phyloP scores from a whole-genome alignment of 2,329 filamentous ascomycete genomes.

The Canariomyces notabilis region DNA sequence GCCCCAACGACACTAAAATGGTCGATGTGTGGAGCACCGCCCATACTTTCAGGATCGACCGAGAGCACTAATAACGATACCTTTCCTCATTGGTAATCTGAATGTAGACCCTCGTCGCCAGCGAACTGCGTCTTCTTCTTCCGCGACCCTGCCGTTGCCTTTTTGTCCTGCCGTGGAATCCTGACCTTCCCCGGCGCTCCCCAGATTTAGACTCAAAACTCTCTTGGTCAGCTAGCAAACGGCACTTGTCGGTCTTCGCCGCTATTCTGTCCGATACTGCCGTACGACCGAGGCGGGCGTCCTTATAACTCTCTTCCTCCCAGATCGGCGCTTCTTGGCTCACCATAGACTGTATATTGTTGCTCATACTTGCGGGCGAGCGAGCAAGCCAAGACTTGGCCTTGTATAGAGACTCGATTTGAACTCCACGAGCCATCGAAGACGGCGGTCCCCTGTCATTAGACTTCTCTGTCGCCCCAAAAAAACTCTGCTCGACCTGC shows the following conservation, averaged over 20 bases:
- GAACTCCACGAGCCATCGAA: constrained; percentile 17
- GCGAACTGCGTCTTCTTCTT: constrained; percentile 9
- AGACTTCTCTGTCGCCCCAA: constrained; percentile 7
- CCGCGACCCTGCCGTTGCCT: constrained; percentile 12
- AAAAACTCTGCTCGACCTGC: constrained; percentile 3
- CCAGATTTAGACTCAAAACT: constrained; percentile 2
- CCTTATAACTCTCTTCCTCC: constrained; percentile 2
- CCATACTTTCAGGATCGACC: constrained; percentile 15
- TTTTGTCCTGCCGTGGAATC: constrained; percentile 13
- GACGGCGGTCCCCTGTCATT: constrained; percentile 22
- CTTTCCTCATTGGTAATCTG: constrained; percentile 18
- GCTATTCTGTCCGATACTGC: constrained; percentile 1
- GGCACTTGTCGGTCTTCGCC: background rate
- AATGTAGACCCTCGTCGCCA: constrained; percentile 18
- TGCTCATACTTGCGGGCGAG: background rate
- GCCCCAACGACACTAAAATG: constrained; percentile 16
- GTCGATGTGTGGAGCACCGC: constrained; percentile 20
- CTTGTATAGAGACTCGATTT: constrained; percentile 19
- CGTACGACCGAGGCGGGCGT: constrained; percentile 8
- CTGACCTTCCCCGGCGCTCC: constrained; percentile 4
- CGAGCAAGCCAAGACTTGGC: constrained; percentile 1
- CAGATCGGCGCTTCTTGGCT: constrained; percentile 1
- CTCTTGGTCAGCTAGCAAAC: constrained; percentile 2
- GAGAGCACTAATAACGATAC: constrained; percentile 19
- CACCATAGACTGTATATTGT: background rate